A percentile compares a stretch with the other conserved stretches of the same genome.
These are phyloP conservation scores for Venturia carpophila DNA, from an alignment of 2,329 filamentous ascomycete species.

Conservation along the genomic window DNA sequence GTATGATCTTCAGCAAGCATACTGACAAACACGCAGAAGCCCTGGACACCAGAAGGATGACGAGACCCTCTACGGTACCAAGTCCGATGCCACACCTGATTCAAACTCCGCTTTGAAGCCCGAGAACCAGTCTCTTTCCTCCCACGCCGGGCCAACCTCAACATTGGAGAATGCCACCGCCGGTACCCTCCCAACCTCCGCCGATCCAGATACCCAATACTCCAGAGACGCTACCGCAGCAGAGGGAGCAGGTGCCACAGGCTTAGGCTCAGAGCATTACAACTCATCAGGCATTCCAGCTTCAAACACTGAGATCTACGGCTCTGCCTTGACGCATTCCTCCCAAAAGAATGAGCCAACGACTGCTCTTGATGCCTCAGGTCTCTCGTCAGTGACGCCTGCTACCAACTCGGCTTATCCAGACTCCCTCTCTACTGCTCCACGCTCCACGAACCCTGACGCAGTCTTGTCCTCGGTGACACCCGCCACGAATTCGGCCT, in stretches of 20 bases:
- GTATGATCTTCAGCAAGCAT: neutral
- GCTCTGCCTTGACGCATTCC: neutral
- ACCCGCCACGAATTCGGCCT: neutral
- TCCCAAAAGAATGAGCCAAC: conserved; percentile 7
- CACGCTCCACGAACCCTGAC: neutral
- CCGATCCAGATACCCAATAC: conserved; percentile 5
- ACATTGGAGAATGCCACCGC: neutral
- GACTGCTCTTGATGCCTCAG: neutral
- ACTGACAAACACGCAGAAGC: conserved; percentile 1
- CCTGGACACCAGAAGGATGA: conserved; percentile 6
- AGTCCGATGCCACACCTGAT: neutral
- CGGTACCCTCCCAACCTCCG: neutral
- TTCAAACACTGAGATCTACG: conserved; percentile 10
- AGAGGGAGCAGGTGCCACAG: neutral
- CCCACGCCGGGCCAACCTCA: neutral
- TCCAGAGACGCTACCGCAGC: neutral
- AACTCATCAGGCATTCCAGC: neutral
- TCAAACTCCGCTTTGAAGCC: neutral
- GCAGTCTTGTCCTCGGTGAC: neutral
- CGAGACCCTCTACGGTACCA: conserved; percentile 1
- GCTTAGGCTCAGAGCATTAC: neutral
- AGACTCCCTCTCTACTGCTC: neutral
- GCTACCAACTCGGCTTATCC: neutral
- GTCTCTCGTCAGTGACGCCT: neutral
- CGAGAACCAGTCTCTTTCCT: neutral